phyloP scores from a whole-genome alignment of 129 eudicot genomes.

The Rutidosis leptorrhynchoides region DNA sequence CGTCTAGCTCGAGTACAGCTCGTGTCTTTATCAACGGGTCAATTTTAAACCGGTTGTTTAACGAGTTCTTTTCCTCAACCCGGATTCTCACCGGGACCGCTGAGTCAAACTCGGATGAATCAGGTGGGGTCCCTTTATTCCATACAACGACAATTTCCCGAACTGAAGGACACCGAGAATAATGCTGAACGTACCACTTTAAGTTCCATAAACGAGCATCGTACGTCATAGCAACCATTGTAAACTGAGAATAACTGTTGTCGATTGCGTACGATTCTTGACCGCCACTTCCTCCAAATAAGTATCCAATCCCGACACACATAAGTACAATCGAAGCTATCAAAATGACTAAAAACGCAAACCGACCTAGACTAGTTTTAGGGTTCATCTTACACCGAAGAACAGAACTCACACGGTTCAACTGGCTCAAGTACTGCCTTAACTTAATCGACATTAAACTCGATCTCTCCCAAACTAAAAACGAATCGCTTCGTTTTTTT shows the following conservation, averaged over 20 bases:
- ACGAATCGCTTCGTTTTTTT: constrained; percentile 66
- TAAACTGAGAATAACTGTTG: constrained; percentile 78
- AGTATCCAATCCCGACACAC: constrained; percentile 47
- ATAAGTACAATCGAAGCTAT: constrained; percentile 38
- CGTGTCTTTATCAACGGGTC: constrained; percentile 60
- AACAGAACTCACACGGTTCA: constrained; percentile 50
- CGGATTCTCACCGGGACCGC: constrained; percentile 80
- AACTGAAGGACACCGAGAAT: constrained; percentile 81
- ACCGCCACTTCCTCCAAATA: constrained; percentile 78
- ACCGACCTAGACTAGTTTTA: constrained; percentile 45
- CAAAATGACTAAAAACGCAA: constrained; percentile 37
- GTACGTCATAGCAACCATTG: constrained; percentile 73
- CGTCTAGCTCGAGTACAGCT: constrained; percentile 84
- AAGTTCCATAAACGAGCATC: constrained; percentile 89
- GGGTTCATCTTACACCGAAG: constrained; percentile 66
- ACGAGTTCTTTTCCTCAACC: constrained; percentile 63
- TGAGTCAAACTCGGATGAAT: constrained; percentile 51
- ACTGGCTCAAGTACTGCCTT: constrained; percentile 33
- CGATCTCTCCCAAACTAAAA: constrained; percentile 63
- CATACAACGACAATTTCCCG: constrained; percentile 83
- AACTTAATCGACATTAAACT: constrained; percentile 31
- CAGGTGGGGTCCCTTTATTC: constrained; percentile 83
- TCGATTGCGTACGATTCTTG: constrained; percentile 52
- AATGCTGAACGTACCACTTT: constrained; percentile 67
- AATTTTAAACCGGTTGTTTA: constrained; percentile 67